Conservation (phyloP, 176 grass and related monocot genomes). For the Cocos nucifera region DNA sequence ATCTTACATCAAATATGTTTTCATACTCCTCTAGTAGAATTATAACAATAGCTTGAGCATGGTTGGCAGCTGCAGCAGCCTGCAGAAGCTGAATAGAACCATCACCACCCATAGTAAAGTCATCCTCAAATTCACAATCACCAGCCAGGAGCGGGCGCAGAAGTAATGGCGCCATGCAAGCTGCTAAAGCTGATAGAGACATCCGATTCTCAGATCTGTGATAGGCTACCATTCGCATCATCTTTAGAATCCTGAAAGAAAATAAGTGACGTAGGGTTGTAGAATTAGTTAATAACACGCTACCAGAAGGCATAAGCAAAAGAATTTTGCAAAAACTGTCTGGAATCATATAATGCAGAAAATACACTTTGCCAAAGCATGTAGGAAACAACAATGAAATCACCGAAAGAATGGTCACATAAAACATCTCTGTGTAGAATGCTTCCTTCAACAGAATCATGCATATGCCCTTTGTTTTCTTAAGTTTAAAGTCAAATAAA, state of each 20-base stretch:
- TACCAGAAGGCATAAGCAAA: too few relatives aligned
- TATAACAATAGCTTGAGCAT: constrained; percentile 93
- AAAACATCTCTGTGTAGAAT: too few relatives aligned
- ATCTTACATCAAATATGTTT: constrained; percentile 81
- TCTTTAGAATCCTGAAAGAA: constrained; percentile 89
- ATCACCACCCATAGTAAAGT: constrained; percentile 76
- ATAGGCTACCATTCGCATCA: constrained; percentile 74
- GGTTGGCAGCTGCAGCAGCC: constrained; percentile 92
- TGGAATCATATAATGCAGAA: too few relatives aligned
- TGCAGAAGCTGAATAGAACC: constrained; percentile 90
- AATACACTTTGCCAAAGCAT: too few relatives aligned
- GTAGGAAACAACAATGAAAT: too few relatives aligned
- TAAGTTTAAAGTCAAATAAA: too few relatives aligned
- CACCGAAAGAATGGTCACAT: too few relatives aligned
- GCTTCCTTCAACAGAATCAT: too few relatives aligned
- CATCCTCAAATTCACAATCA: constrained; percentile 75
- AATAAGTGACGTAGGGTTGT: constrained; percentile 6
- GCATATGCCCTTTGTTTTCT: too few relatives aligned
- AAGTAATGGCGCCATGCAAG: constrained; percentile 98
- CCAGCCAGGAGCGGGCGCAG: constrained; percentile 86
- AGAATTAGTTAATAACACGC: too few relatives aligned
- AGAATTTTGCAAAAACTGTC: too few relatives aligned
- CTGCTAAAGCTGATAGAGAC: constrained; percentile 83
- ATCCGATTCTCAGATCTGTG: constrained; percentile 90
- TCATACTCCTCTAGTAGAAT: constrained; percentile 93